Base-by-base conservation (phyloP, 148 eudicot genomes). In the Chenopodium album region DNA sequence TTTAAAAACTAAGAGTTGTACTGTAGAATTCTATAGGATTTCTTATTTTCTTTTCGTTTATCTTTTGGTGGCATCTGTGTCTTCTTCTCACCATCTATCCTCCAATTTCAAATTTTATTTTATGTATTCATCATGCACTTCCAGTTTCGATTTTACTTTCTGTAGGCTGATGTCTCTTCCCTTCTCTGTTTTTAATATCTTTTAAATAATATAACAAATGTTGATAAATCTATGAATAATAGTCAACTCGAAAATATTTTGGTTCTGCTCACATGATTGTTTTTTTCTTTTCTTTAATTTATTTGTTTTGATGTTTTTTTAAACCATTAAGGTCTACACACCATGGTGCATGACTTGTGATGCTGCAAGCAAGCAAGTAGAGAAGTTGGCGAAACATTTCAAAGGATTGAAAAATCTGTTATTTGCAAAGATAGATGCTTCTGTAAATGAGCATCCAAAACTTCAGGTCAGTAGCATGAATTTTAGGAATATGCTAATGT, bases 311-410 rank as follows among this genome's bases (percentile, higher is more conserved):
- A 8, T 71, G 9, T 46, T 72, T 6, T 54, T 73, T 19, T 83
- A 63, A 52, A 78, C 64, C 71, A 2, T 81, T 6, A 82, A 95
- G 98, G 94, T 95, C 82, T 88, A 90, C 82, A 95, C 96, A 59
- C 98, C 98, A 68, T 92, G 97, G 98, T 95, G 98, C 84, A 78
- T 94, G 73, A 85, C 75, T 76, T 92, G 98, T 87, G 97, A 93
- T 72, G 69, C 92, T 73, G 87, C 92, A 59, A 91, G 90, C 88
- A 93, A 93, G 87, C 91, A 92, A 85, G 88, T 95, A 32, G 98
- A 93, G 88, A 95, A 95, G 89, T 85, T 95, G 87, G 97, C 97
- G 31, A 93, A 95, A 88, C 98, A 95, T 89, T 95, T 93, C 78
- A 90, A 87, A 86, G 98, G 94, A 29, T 85, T 93, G 89, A 91